A percentile compares a stretch with the other conserved stretches of the same genome.
These are phyloP conservation scores for Pleurotus tuoliensis DNA, from an alignment of 768 basidiomycete genomes.

Conservation along the genomic window DNA sequence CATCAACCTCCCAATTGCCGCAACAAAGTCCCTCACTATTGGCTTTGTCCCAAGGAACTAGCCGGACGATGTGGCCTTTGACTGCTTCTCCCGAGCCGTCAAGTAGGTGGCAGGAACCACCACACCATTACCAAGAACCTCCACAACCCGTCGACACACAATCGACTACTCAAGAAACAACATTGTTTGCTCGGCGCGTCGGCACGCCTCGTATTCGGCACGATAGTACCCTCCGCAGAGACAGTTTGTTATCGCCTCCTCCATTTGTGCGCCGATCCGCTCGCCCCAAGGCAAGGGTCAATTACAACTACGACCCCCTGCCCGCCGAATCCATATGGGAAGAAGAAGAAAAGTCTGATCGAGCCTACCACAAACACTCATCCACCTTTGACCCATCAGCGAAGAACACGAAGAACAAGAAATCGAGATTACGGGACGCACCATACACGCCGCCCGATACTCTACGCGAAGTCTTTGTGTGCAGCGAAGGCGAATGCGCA, in stretches of 20 bases:
- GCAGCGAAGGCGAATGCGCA: background rate
- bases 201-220: background rate
- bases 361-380: background rate
- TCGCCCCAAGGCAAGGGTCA: background rate
- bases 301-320: background rate
- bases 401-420: background rate
- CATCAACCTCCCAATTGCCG: background rate
- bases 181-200: background rate
- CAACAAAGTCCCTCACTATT: background rate
- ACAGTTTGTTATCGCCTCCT: background rate
- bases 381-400: background rate
- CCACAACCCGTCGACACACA: background rate
- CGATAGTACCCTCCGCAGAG: background rate
- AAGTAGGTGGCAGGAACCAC: background rate
- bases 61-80: background rate
- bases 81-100: background rate
- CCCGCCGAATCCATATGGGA: background rate
- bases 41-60: background rate
- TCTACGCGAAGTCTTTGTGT: background rate
- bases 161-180: background rate
- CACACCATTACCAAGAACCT: background rate
- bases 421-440: background rate
- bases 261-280: constrained; percentile 1
- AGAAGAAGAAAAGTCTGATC: no score
- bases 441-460: background rate